These are phyloP conservation scores for Calonectria fujianensis DNA, from an alignment of 2,329 filamentous ascomycete genomes.

Conservation along the genomic window DNA sequence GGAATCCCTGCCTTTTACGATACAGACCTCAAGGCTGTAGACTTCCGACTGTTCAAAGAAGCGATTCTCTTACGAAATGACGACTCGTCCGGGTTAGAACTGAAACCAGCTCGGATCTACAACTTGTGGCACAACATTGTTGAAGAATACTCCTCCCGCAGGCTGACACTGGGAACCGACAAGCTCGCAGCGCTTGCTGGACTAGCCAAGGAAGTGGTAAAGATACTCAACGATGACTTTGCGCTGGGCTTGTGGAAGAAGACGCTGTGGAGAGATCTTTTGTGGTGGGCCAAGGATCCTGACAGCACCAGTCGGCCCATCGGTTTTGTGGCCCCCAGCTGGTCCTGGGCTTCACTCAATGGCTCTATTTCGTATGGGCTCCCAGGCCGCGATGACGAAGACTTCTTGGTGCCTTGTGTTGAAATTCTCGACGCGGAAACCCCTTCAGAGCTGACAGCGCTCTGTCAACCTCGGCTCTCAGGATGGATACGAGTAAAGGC, in stretches of 20 bases:
- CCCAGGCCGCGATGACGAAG: background rate
- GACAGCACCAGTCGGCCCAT: background rate
- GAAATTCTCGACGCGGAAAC: background rate
- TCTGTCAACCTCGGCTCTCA: background rate
- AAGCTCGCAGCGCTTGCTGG: background rate
- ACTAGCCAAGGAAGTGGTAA: background rate
- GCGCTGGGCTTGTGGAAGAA: slow-evolving; percentile 5
- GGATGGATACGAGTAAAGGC: background rate
- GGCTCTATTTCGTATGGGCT: background rate
- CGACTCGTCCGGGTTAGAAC: background rate
- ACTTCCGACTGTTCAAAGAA: background rate
- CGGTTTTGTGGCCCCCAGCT: background rate
- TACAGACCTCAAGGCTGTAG: background rate
- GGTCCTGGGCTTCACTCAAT: slow-evolving; percentile 10
- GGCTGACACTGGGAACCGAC: background rate
- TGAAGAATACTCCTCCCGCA: background rate
- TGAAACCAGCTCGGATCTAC: background rate
- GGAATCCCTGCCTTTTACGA: slow-evolving; percentile 7
- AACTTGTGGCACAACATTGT: background rate
- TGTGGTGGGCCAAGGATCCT: background rate
- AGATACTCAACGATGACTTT: slow-evolving; percentile 10
- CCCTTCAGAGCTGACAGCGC: background rate
- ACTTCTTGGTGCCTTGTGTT: background rate
- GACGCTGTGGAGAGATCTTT: background rate
- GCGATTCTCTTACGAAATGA: background rate